Conservation (phyloP, 2,329 filamentous ascomycete species). For the Diaporthe sp. region DNA sequence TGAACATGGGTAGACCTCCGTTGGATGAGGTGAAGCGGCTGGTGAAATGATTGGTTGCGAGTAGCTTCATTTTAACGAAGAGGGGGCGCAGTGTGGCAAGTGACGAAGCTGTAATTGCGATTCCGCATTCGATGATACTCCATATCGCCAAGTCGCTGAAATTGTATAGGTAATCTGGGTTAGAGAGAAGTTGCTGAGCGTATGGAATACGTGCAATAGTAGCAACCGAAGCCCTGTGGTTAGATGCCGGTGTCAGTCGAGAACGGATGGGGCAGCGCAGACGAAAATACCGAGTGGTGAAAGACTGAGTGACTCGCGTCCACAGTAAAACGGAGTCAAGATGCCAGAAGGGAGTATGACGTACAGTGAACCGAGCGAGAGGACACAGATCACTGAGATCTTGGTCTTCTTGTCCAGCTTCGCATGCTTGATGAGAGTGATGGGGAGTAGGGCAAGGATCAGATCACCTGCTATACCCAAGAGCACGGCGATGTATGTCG, state of each 20-base stretch:
- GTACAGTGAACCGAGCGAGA: constrained; percentile 54
- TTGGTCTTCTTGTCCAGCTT: constrained; percentile 52
- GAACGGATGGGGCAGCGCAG: background rate
- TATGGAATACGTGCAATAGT: constrained; percentile 59
- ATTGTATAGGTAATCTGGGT: constrained; percentile 54
- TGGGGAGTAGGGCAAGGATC: constrained; percentile 52
- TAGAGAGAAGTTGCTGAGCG: constrained; percentile 51
- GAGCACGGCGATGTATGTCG: constrained; percentile 52
- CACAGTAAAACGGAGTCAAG: background rate
- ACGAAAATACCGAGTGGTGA: background rate
- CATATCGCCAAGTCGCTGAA: constrained; percentile 58
- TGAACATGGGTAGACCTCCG: constrained; percentile 34
- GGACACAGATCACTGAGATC: constrained; percentile 42
- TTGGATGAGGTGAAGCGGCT: constrained; percentile 30
- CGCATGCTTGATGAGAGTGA: constrained; percentile 52
- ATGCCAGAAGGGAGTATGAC: constrained; percentile 37
- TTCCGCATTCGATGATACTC: constrained; percentile 57
- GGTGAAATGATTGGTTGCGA: constrained; percentile 31
- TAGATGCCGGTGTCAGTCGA: constrained; percentile 26
- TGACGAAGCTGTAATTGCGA: constrained; percentile 54
- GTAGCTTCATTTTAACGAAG: constrained; percentile 35
- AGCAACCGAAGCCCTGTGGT: constrained; percentile 52
- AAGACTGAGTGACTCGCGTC: background rate
- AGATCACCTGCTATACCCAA: constrained; percentile 52
- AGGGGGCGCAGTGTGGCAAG: constrained; percentile 50